Evolutionary conservation across 163 green algal species (phyloP), one percentile per base, ranked within the genome.

Genomic region (Scenedesmus sp.): DNA sequence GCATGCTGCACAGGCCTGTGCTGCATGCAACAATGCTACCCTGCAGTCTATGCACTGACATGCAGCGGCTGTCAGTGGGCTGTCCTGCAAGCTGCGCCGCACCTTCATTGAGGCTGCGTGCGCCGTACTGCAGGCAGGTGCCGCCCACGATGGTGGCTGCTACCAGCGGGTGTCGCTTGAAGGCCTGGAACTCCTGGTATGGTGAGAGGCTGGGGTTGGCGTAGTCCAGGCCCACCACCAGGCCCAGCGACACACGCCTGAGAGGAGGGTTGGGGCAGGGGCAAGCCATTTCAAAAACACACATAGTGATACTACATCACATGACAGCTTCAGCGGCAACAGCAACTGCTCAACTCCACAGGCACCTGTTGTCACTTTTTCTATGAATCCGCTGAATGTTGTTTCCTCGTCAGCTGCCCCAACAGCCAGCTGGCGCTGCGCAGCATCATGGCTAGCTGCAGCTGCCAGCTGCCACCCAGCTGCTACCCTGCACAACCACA

Each of bases 171-270:
- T 99, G 98, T 16, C 67, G 79, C 95, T 99, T 99, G 87, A 94
- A 98, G 60, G 94, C 90, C 94, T 99, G 97, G 79, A 99, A 99
- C 93, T 99, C 98, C 85, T 98, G 94, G 90, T 96, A 99, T 4
- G 96, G 96, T 56, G 93, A 97, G 55, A 99, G 91, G 94, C 98
- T 94, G 2, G 98, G 97, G 94, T 99, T 96, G n/a, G 26, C 54
- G 95, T 99, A 99, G 95, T 99, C 98, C 82, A 99, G 93, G 0
- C 91, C 98, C 2, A 98, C 91, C 23, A 99, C 97, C n/a, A 98
- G 83, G 1, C 97, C 97, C 83, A 98, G 88, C 34, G 95, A 92
- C 26, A 98, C 96, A 2, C 93, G 95, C 84, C 94, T 95, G 94
- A 70, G 13, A 70, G 10, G 62, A 70, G 10, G 13, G 62, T 70